A percentile compares a stretch with the other conserved stretches of the same genome.
Evolutionary conservation across 2,329 filamentous ascomycete species (phyloP).

Genomic region (Acrodontium crateriforme): DNA sequence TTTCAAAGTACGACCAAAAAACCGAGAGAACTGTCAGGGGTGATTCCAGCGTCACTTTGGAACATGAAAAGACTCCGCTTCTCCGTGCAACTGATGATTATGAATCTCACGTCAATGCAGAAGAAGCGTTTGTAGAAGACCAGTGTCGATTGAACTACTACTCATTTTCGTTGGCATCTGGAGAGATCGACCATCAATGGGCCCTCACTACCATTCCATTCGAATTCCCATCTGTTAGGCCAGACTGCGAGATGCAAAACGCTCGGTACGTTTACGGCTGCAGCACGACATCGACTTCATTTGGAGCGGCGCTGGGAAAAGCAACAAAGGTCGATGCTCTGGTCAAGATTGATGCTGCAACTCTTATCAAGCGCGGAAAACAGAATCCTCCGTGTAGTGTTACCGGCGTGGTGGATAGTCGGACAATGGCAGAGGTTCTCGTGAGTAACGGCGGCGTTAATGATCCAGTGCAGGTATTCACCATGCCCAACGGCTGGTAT

Average conservation of each 20-base stretch:
- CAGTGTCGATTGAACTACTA: constrained; percentile 61
- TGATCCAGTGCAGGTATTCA: constrained; percentile 45
- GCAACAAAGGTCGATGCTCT: constrained; percentile 53
- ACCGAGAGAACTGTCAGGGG: constrained; percentile 11
- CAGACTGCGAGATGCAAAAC: constrained; percentile 40
- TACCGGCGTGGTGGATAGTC: constrained; percentile 48
- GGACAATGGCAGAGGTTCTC: constrained; percentile 41
- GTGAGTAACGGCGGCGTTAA: constrained; percentile 22
- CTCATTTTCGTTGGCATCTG: constrained; percentile 37
- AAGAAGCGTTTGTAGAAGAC: constrained; percentile 29
- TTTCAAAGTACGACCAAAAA: constrained; percentile 30
- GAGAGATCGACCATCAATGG: constrained; percentile 46
- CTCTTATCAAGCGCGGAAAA: constrained; percentile 41
- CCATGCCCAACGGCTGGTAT: constrained; percentile 45
- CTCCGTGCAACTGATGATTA: constrained; percentile 4
- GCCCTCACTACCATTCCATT: constrained; percentile 51
- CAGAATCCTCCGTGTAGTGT: constrained; percentile 24
- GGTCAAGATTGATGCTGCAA: constrained; percentile 45
- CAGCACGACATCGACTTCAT: constrained; percentile 43
- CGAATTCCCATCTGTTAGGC: constrained; percentile 51
- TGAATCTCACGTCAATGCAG: constrained; percentile 1
- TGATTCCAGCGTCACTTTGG: constrained; percentile 12
- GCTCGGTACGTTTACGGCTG: constrained; percentile 55
- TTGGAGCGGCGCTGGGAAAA: constrained; percentile 47
- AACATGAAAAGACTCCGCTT: constrained; percentile 18